phyloP scores from a whole-genome alignment of 768 basidiomycete species.

The Hygrophorus pudorinus region DNA sequence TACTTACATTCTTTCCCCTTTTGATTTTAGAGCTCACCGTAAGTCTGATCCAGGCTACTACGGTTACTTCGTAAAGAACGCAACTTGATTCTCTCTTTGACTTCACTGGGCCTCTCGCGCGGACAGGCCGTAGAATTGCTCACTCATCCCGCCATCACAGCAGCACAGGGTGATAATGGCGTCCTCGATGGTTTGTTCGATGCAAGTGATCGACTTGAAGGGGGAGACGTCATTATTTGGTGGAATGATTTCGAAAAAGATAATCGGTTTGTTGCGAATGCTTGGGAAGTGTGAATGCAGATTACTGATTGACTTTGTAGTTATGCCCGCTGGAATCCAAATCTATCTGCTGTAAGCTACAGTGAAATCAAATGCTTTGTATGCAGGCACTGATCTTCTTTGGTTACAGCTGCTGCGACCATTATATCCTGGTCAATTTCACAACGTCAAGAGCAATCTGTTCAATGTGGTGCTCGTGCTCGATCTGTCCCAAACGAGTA shows the following conservation, averaged over 20 bases:
- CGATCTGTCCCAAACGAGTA: slow-evolving; percentile 60
- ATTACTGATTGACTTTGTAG: slow-evolving; percentile 15
- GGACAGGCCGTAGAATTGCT: slow-evolving; percentile 65
- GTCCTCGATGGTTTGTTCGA: slow-evolving; percentile 75
- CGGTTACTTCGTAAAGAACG: slow-evolving; percentile 69
- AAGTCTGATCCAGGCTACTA: slow-evolving; percentile 31
- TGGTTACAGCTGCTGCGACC: slow-evolving; percentile 58
- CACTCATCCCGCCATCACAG: slow-evolving; percentile 49
- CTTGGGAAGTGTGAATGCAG: not conserved
- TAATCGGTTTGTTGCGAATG: slow-evolving; percentile 35
- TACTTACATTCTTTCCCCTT: not conserved
- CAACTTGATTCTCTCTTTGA: slow-evolving; percentile 45
- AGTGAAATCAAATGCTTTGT: not conserved
- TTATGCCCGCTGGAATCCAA: slow-evolving; percentile 43
- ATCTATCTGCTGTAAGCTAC: slow-evolving; percentile 36
- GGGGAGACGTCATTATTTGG: slow-evolving; percentile 64
- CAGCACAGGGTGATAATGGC: slow-evolving; percentile 36
- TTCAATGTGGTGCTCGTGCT: slow-evolving; percentile 77
- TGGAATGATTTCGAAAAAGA: slow-evolving; percentile 92
- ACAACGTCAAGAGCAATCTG: slow-evolving; percentile 63
- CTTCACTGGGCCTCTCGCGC: slow-evolving; percentile 50
- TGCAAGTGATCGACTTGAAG: slow-evolving; percentile 79
- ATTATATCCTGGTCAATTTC: slow-evolving; percentile 71
- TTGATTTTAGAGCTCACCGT: not conserved
- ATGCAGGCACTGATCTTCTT: not conserved